A percentile compares a stretch with the other conserved stretches of the same genome.
phyloP scores from a whole-genome alignment of 345 rosid species.

The Dipteronia dyeriana region DNA sequence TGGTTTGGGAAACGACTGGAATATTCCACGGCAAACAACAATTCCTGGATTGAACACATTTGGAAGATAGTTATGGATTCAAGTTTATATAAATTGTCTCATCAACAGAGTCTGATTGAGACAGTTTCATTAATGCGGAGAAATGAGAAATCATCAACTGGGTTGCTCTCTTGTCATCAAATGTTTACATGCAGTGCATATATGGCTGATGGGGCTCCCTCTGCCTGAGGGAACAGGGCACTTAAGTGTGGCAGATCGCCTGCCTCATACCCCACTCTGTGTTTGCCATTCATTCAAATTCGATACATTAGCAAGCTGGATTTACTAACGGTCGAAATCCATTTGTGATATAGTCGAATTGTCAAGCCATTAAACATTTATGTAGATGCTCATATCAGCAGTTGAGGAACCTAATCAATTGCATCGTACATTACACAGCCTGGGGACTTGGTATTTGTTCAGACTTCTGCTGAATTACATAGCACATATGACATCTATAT shows the following conservation, averaged over 20 bases:
- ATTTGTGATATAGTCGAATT: not conserved
- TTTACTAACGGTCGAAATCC: not conserved
- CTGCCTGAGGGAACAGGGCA: constrained; percentile 16
- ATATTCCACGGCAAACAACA: not conserved
- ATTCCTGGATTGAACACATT: not conserved
- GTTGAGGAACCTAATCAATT: not conserved
- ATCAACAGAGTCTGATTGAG: not conserved
- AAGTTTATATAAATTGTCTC: not conserved
- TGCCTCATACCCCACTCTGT: not conserved
- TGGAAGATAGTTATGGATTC: not conserved
- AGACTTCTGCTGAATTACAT: not conserved
- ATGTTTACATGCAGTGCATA: not conserved
- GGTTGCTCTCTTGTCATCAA: not conserved
- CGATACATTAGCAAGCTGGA: not conserved
- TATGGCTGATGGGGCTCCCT: constrained; percentile 14
- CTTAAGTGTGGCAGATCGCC: not conserved
- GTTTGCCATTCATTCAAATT: not conserved
- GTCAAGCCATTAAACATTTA: not conserved
- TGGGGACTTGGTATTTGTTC: not conserved
- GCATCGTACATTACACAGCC: not conserved
- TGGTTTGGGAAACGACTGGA: not conserved
- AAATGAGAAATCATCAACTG: not conserved
- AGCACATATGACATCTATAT: no score
- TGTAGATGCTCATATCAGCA: not conserved
- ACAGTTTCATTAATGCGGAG: not conserved